phyloP scores from a whole-genome alignment of 768 basidiomycete species.

The Dioszegia aurantiaca region DNA sequence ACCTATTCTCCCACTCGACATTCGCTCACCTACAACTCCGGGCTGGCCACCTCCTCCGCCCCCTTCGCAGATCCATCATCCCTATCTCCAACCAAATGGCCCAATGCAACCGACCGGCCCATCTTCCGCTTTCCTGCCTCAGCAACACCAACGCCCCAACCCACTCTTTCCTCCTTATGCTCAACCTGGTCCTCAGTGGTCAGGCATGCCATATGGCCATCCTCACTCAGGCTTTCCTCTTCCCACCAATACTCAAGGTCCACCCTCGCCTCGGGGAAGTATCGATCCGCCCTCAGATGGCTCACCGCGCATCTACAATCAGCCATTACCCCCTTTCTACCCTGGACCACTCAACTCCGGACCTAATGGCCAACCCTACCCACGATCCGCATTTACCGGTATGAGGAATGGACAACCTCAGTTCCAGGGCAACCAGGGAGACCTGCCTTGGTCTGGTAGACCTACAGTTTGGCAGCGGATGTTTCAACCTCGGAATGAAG shows the following conservation, averaged over 20 bases:
- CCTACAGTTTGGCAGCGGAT: slow-evolving; percentile 5
- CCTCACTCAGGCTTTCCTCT: too few species aligned
- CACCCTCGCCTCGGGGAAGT: not conserved
- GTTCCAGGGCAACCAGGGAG: too few species aligned
- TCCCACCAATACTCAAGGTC: not conserved
- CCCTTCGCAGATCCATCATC: not conserved
- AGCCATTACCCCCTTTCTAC: not conserved
- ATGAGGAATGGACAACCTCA: too few species aligned
- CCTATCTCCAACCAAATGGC: not conserved
- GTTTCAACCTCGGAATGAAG: not conserved
- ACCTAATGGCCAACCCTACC: not conserved
- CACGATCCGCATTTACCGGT: too few species aligned
- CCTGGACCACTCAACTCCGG: not conserved
- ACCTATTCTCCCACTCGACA: not conserved
- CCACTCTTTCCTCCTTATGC: too few species aligned
- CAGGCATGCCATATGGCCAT: too few species aligned
- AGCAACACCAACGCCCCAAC: too few species aligned
- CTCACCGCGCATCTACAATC: not conserved
- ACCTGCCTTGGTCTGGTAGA: slow-evolving; percentile 5
- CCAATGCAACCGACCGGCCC: not conserved
- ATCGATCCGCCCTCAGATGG: not conserved
- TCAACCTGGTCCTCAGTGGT: too few species aligned
- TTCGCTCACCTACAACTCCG: slow-evolving; percentile 1
- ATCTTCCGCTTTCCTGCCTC: too few species aligned
- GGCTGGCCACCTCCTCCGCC: not conserved